Evolutionary conservation across 306 rosid genomes (phyloP), one percentile per base, ranked within the genome.

Genomic region (Medicago ruthenica): DNA sequence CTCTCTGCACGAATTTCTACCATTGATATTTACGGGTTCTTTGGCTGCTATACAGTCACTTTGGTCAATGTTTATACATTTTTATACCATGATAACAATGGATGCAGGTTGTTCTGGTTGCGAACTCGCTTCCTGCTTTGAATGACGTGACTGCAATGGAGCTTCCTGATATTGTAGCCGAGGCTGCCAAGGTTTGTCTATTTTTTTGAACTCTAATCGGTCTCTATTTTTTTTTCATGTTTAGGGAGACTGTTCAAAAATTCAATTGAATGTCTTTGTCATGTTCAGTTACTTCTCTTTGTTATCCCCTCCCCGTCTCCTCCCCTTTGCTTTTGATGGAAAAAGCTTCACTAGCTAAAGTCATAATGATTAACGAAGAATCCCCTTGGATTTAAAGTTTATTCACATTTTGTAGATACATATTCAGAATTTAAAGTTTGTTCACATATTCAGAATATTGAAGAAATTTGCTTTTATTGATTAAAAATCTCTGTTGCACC

Each of bases 131-230:
- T 48, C 98, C 99, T 39, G 99, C 99, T 62, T 81, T 96, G 74
- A 96, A 96, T 61, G 99, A 96, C 78, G 88, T 90, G 37, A 96
- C 99, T 64, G 99, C 99, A 18, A 88, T 88, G 92, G 99, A 96
- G 88, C 88, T 92, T 87, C 99, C 99, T 68, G 99, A 88, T 34
- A 92, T 96, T 72, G 91, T 96, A 70, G 98, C 97, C 44, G 99
- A 92, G 85, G 98, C 99, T 70, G 99, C 99, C 77, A 96, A 96
- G 98, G 99, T 96, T 69, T 71, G 77, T 84, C 61, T 68, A 66
- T 42, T 76, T 71, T 80, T 73, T 15, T 74, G 31, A 71, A 47
- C 55, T 39, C 37, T 20, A 7, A 8, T 34, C 53, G 36, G 20
- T 84, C 60, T 77, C 39, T 36, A 2, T 34, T 58, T 66, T 72